Evolutionary conservation across 768 basidiomycete genomes (phyloP), one percentile per base, ranked within the genome.

Genomic region (Lentinula edodes): DNA sequence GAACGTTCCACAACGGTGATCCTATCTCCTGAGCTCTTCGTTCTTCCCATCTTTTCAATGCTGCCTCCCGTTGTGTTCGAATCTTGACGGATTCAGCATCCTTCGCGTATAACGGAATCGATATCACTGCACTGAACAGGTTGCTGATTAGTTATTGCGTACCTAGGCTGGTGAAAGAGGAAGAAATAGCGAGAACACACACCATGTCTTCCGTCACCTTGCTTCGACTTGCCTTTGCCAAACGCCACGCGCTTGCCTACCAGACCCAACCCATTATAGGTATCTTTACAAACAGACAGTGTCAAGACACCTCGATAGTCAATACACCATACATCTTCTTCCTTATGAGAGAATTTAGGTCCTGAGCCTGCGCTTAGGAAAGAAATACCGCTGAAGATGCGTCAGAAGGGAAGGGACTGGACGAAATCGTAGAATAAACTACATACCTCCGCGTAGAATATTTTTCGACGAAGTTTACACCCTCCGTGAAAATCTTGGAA

Each of bases 251-350:
- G 77, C 61, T 73, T 71, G 5, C 90, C 89, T 0, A 83, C 75
- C 15, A 90, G 66, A 1, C 89, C 88, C 7, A 90, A 76, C 6
- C 72, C 71, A 64, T 88, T 80, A 68, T 90, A 90, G 0, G 83
- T 82, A 16, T 75, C 73, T 69, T 84, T 85, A 46, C 76, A 76
- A 5, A 86, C 76, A 28, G 75, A 82, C 18, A 90, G 69, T 0
- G 85, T 85, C 62, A 91, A 70, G 48, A 84, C 65, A 3, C 86
- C 85, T 16, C 86, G 80, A 2, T 79, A 75, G 66, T 90, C 88
- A 60, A 90, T 75, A 66, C 86, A 88, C 90, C 90, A 91, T 2
- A 77, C 78, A 62, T 89, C 88, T 35, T 85, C 81, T 5, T 67
- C 67, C 36, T 70, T 63, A 38, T 68, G 7, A 20, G 48, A 59